Conservation (phyloP, 2,329 filamentous ascomycete genomes). For the Fusarium illudens region DNA sequence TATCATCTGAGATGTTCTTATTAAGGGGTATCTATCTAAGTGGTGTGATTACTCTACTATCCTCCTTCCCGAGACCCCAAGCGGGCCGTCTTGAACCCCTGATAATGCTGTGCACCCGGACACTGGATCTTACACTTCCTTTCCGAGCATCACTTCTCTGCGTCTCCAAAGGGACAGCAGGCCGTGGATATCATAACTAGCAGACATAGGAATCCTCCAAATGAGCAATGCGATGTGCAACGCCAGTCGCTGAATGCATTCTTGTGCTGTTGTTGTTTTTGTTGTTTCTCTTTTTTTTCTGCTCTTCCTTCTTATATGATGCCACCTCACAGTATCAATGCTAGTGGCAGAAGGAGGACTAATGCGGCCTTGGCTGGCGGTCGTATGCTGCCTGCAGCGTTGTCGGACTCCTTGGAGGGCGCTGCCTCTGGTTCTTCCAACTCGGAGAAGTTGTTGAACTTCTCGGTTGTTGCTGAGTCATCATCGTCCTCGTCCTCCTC, state of each 20-base stretch:
- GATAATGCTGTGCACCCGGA: constrained; percentile 5
- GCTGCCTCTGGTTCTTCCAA: constrained; percentile 10
- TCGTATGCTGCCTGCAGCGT: constrained; percentile 3
- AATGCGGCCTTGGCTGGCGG: constrained; percentile 13
- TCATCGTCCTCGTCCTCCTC: neutral
- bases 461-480: neutral
- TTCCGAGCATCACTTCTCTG: neutral
- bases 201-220: constrained; percentile 10
- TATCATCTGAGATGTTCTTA: neutral
- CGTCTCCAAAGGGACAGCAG: neutral
- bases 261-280: neutral
- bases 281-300: neutral
- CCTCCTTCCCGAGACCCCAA: neutral
- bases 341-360: constrained; percentile 26
- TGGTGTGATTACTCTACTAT: neutral
- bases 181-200: constrained; percentile 17
- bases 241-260: constrained; percentile 22
- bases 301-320: neutral
- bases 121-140: neutral
- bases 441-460: constrained; percentile 16
- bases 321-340: constrained; percentile 14
- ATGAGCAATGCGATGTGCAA: constrained; percentile 13
- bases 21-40: constrained; percentile 8
- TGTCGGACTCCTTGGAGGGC: constrained; percentile 11
- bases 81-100: constrained; percentile 1